Base-by-base conservation (phyloP, 192 early-diverging fungal genomes). In the Thamnidium elegans region DNA sequence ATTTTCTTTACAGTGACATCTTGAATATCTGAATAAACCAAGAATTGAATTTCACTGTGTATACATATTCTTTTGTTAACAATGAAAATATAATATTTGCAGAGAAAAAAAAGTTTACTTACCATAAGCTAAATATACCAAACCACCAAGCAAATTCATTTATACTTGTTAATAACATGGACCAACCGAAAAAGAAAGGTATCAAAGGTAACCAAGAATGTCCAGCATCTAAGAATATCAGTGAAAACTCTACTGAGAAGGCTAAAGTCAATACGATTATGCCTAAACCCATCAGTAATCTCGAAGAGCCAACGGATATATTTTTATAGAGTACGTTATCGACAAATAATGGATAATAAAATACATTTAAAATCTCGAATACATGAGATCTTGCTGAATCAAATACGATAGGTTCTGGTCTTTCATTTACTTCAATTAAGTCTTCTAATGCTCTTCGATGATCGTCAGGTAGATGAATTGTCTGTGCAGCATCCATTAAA, bases 401-500 rank as follows among this genome's bases (percentile, higher is more conserved):
- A 65, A 79, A 79, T 2, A 79, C 65, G 13, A 77, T 46, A 13
- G 78, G 78, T 34, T 79, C 76, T 26, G 72, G 66, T n/a, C 71
- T 68, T 20, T 73, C 72, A 31, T 79, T 68, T 7, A 62, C 60
- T 39, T 73, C 72, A 39, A 79, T 63, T 21, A 79, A 31, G 23
- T 67, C 64, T 39, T 77, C 60, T 52, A 79, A 58, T 2, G 75
- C 76, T 9, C 51, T 31, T 39, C 75, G 65, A 50, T 73, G 68
- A 39, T 79, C 75, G 3, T 77, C 72, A 1, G 78, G 78, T 6
- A 79, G 20, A 34, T 63, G 68, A 3, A 75, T 70, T 1, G 69
- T 48, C 20, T 71, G 65, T 20, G 68, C 68, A 0, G 68, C 68
- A 26, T 70, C 68, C 46, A 48, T 48, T 9, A 63, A 30, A 11